These are phyloP conservation scores for Phlebiopsis gigantea DNA, from an alignment of 768 basidiomycete species.

Conservation along the genomic window DNA sequence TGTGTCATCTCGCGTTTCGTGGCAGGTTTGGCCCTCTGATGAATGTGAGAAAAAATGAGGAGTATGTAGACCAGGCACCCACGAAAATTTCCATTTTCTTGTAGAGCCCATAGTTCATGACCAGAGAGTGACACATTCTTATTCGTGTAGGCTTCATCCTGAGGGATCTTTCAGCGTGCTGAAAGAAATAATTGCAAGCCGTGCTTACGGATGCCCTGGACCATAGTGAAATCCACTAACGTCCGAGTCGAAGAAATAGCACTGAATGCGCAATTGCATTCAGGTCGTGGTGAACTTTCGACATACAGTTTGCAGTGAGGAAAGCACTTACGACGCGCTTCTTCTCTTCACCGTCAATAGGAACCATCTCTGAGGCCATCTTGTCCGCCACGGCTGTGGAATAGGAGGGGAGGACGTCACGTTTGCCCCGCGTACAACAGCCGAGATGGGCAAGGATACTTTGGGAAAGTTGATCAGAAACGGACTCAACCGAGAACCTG, in stretches of 20 bases:
- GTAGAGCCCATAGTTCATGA: conserved; percentile 99
- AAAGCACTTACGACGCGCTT: conserved; percentile 75
- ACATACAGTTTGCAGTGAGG: background rate
- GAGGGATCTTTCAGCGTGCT: conserved; percentile 15
- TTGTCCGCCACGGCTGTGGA: background rate
- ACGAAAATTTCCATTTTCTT: conserved; percentile 99
- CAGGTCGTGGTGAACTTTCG: background rate
- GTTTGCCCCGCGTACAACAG: background rate
- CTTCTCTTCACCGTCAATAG: conserved; percentile 64
- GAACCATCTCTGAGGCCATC: conserved; percentile 29
- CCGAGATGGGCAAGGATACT: background rate
- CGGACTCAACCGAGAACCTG: background rate
- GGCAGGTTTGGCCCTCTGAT: conserved; percentile 94
- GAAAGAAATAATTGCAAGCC: conserved; percentile 1
- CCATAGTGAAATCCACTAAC: conserved; percentile 99
- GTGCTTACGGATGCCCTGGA: conserved; percentile 83
- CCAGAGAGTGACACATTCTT: conserved; percentile 98
- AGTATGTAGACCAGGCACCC: conserved; percentile 31
- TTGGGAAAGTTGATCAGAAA: conserved; percentile 4
- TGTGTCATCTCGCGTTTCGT: conserved; percentile 99
- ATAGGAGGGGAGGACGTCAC: background rate
- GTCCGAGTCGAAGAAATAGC: conserved; percentile 99
- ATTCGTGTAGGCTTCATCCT: conserved; percentile 98
- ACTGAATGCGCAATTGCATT: conserved; percentile 39
- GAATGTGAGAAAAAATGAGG: background rate